These are phyloP conservation scores for Achaetomiella virescens DNA, from an alignment of 495 filamentous ascomycete genomes.

Conservation along the genomic window DNA sequence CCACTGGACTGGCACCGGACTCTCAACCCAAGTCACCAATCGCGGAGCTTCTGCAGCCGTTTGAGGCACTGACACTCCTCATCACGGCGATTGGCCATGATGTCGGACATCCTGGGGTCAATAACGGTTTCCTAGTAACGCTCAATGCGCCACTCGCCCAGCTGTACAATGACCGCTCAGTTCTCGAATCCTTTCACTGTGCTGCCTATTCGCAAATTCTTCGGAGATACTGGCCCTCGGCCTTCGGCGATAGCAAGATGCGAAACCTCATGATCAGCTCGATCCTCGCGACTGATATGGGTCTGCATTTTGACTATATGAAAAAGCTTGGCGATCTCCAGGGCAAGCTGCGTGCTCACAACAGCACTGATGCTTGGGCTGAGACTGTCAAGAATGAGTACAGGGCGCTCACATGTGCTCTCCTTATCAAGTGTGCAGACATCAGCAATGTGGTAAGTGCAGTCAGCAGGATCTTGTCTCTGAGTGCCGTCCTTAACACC, in stretches of 20 bases:
- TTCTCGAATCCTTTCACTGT: slow-evolving; percentile 95
- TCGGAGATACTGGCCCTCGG: slow-evolving; percentile 82
- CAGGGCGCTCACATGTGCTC: slow-evolving; percentile 70
- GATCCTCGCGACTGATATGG: slow-evolving; percentile 96
- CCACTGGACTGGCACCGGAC: slow-evolving; percentile 14
- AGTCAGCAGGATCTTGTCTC: not conserved
- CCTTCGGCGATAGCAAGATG: slow-evolving; percentile 67
- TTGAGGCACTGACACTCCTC: slow-evolving; percentile 82
- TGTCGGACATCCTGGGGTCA: slow-evolving; percentile 95
- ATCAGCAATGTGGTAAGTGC: slow-evolving; percentile 92
- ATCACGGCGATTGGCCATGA: slow-evolving; percentile 96
- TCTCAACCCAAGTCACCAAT: slow-evolving; percentile 53
- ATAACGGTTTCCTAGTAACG: slow-evolving; percentile 91
- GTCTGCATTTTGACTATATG: slow-evolving; percentile 95
- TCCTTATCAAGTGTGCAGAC: slow-evolving; percentile 96
- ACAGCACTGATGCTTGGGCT: slow-evolving; percentile 62
- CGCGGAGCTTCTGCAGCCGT: slow-evolving; percentile 65
- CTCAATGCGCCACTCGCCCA: slow-evolving; percentile 95
- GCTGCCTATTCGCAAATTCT: slow-evolving; percentile 96
- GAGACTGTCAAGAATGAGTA: slow-evolving; percentile 62
- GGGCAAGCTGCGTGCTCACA: slow-evolving; percentile 60
- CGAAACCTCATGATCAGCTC: slow-evolving; percentile 89
- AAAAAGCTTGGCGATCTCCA: slow-evolving; percentile 69
- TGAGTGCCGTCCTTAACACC: slow-evolving; percentile 26
- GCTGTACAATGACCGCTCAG: slow-evolving; percentile 94